These are phyloP conservation scores for Clonostachys solani DNA, from an alignment of 2,329 filamentous ascomycete genomes.

Conservation along the genomic window DNA sequence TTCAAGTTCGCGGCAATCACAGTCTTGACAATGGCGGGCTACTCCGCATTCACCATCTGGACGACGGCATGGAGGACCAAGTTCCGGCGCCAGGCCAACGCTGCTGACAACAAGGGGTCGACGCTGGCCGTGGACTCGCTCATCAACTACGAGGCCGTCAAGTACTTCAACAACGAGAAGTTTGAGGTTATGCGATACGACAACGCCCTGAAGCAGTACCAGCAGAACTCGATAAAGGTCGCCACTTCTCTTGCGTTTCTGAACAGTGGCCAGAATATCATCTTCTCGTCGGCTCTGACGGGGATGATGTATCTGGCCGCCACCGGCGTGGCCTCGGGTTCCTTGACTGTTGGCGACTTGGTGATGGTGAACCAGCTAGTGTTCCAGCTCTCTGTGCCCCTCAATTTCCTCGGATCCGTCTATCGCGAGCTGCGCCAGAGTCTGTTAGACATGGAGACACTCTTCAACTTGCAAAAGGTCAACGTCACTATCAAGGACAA, in stretches of 20 bases:
- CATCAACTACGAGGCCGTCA: conserved; percentile 98
- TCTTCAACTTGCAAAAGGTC: conserved; percentile 96
- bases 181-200: conserved; percentile 92
- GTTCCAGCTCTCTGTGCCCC: conserved; percentile 92
- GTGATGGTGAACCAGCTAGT: conserved; percentile 99
- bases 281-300: conserved; percentile 90
- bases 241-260: conserved; percentile 89
- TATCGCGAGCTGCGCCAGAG: conserved; percentile 95
- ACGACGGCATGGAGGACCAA: conserved; percentile 97
- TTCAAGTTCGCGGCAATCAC: conserved; percentile 89
- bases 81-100: conserved; percentile 91
- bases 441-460: conserved; percentile 94
- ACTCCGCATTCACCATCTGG: conserved; percentile 93
- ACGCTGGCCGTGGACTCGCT: conserved; percentile 94
- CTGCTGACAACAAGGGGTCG: conserved; percentile 91
- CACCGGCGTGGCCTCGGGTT: conserved; percentile 77
- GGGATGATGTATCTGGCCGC: conserved; percentile 98
- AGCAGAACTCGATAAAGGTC: conserved; percentile 94
- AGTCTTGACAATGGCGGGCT: conserved; percentile 83
- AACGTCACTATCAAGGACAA: conserved; percentile 82
- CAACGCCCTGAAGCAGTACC: conserved; percentile 77
- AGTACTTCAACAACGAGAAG: conserved; percentile 99
- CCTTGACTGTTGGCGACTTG: conserved; percentile 86
- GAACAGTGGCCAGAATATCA: conserved; percentile 94
- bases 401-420: conserved; percentile 97